Evolutionary conservation across 2,329 filamentous ascomycete genomes (phyloP), one percentile per base, ranked within the genome.

Genomic region (Thielaviopsis populi): DNA sequence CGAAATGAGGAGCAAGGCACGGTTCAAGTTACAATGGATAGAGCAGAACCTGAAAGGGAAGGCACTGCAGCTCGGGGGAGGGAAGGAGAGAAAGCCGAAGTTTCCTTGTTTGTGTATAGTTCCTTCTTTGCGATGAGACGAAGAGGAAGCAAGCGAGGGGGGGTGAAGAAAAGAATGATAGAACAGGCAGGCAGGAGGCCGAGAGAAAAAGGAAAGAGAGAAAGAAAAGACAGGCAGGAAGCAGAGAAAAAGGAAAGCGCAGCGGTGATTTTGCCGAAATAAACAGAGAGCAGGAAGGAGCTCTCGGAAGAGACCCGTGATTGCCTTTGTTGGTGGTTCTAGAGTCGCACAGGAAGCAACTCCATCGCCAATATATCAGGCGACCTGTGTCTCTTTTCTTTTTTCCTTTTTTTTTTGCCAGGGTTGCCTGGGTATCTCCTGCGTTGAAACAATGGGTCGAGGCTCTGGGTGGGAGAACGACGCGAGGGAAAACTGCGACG

Each of bases 1-100:
- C n/a, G 17, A 61, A 53, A 48, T 61, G 43, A 53, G 59, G 59
- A n/a, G 59, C 24, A 61, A 61, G 59, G 50, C 50, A 56, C 50
- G 50, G 50, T 56, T 56, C 50, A 56, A 56, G 50, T 56, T 56
- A 56, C 24, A 56, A 56, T 17, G 24, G 50, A 15, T 10, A n/a
- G 17, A 33, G 50, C 8, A 33, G 33, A 33, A n/a, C 8, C 17
- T 56, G 50, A 56, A 56, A 56, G 50, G 33, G 30, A 30, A 54
- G 22, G 27, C 2, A 30, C 13, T 27, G n/a, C 5, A 22, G 6
- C n/a, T 19, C n/a, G 43, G 10, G 46, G 4, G 15, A n/a, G 43
- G 43, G 42, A 22, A 5, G 42, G 43, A 48, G 8, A 17, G 43
- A 13, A 24, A 50, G 19, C 4, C 4, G 46, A 50, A 50, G 33